Evolutionary conservation across 257 asterid genomes (phyloP).

Genomic region (Jasminum sambac): DNA sequence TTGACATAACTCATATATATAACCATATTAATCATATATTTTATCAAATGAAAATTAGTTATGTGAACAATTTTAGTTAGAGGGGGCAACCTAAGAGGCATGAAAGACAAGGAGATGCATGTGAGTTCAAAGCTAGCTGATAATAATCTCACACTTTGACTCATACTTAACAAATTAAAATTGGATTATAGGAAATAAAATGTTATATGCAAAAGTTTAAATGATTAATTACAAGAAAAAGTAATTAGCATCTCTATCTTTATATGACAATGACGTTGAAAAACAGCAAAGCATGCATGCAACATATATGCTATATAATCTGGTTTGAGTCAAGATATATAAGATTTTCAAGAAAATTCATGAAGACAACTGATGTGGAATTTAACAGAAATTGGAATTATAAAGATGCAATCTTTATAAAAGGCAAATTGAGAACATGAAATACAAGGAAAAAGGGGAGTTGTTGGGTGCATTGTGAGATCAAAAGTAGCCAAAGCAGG

Average conservation of each 20-base stretch:
- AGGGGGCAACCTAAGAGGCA: too few species aligned
- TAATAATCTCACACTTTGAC: too few species aligned
- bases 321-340: neutral
- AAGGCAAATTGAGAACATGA: neutral
- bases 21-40: too few species aligned
- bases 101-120: too few species aligned
- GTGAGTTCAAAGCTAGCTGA: too few species aligned
- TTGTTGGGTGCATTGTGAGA: neutral
- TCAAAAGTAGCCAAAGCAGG: slow-evolving; percentile 8
- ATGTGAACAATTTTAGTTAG: too few species aligned
- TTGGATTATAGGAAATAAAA: neutral
- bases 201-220: neutral
- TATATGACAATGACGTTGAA: neutral
- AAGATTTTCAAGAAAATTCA: neutral
- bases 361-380: neutral
- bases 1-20: too few species aligned
- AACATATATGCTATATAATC: neutral
- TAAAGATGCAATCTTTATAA: neutral
- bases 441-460: neutral
- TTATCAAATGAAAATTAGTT: too few species aligned
- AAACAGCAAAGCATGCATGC: too few species aligned
- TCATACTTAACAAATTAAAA: neutral
- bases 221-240: too few species aligned
- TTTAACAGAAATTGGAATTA: neutral
- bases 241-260: too few species aligned